Evolutionary conservation across 768 basidiomycete genomes (phyloP), one percentile per base, ranked within the genome.

Genomic region (Amanita jacksonii): DNA sequence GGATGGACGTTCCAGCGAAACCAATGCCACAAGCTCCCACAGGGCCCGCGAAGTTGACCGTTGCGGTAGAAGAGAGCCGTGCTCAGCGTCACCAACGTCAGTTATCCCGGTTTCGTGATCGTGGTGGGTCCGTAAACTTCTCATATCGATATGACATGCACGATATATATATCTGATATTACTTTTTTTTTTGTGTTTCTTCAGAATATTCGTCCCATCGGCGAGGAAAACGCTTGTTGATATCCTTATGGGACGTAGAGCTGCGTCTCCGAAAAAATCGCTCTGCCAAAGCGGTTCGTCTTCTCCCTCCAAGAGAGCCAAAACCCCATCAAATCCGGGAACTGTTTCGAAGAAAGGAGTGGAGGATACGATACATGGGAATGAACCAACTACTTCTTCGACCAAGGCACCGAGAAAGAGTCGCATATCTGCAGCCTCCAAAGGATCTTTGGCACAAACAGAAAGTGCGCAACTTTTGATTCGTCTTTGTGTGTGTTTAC

Each of bases 41-140:
- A n/a, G 43, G 44, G 1, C 37, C 36, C 30, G 18, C 16, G 2
- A 31, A 45, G 19, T 15, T 38, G 20, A 23, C 44, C 28, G 36
- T 45, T 12, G 37, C 36, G 3, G 37, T 45, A 9, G 72, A 78
- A 40, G 78, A 77, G 41, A 85, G 82, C 54, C 68, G 78, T 23
- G 70, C 72, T 0, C 63, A 78, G 38, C 74, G 83, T 34, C 54
- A 76, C 12, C 69, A 80, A 54, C 71, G 80, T 32, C 77, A 77
- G 48, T 76, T 83, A 51, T 68, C 79, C 25, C 67, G 81, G 19
- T 79, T 81, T 58, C 72, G 82, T 42, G 79, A 83, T 59, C 72
- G 79, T 43, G 79, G 79, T 46, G 78, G 79, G 78, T 79, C 23
- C 49, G 75, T 62, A 31, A 28, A n/a, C n/a, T n/a, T n/a, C n/a